Evolutionary conservation across 352 stramenopile genomes (phyloP).

Genomic region (Phytophthora brassicae): DNA sequence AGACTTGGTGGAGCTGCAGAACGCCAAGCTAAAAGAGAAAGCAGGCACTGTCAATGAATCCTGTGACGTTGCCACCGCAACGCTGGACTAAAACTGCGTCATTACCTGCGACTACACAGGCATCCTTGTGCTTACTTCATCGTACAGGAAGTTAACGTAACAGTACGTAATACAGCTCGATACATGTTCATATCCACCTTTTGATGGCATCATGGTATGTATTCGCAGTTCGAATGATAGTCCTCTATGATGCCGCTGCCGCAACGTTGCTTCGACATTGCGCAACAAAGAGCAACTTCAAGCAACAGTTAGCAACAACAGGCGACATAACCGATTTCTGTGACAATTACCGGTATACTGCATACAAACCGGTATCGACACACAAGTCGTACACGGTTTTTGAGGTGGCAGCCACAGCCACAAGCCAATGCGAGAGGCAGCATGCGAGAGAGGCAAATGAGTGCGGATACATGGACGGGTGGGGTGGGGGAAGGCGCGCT

Average conservation of each 20-base stretch:
- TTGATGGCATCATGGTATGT: no score
- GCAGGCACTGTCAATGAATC: background rate
- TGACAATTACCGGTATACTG: no score
- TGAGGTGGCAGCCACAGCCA: no score
- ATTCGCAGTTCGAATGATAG: no score
- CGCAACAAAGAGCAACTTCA: background rate
- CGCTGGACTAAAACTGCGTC: conserved; percentile 13
- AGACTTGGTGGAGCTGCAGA: conserved; percentile 71
- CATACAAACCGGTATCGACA: no score
- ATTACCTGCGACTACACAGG: background rate
- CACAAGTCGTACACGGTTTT: no score
- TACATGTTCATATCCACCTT: no score
- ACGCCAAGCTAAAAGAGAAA: conserved; percentile 8
- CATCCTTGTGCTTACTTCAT: conserved; percentile 5
- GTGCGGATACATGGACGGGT: no score
- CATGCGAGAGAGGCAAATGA: no score
- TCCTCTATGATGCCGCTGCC: background rate
- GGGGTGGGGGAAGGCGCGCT: no score
- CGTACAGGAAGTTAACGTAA: background rate
- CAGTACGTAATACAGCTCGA: background rate
- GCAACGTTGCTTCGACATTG: background rate
- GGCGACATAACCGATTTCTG: background rate
- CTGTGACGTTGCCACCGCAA: conserved; percentile 2
- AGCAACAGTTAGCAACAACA: background rate
- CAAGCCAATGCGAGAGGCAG: no score